phyloP scores from a whole-genome alignment of 495 filamentous ascomycete genomes.

The Oleoguttula mirabilis region DNA sequence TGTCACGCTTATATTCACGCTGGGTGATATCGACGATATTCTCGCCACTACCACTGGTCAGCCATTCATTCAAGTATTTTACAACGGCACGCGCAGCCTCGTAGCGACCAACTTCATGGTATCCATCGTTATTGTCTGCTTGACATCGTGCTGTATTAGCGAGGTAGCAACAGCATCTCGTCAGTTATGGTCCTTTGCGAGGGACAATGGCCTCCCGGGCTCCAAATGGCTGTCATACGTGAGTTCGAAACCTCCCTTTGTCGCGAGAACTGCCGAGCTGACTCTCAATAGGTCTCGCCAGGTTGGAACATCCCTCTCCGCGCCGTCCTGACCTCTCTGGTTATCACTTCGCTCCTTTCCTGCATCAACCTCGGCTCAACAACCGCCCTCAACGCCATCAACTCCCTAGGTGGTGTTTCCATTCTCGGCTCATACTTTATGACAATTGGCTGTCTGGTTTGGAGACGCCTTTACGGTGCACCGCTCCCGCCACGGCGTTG shows the following conservation, averaged over 20 bases:
- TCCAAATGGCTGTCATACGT: slow-evolving; percentile 31
- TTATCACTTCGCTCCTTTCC: slow-evolving; percentile 41
- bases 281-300: neutral
- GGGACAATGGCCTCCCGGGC: slow-evolving; percentile 38
- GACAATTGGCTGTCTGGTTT: slow-evolving; percentile 5
- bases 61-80: slow-evolving; percentile 4
- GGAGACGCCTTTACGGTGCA: slow-evolving; percentile 1
- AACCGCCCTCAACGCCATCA: slow-evolving; percentile 43
- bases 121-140: slow-evolving; percentile 1
- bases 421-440: slow-evolving; percentile 7
- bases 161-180: slow-evolving; percentile 29
- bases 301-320: slow-evolving; percentile 11
- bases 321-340: slow-evolving; percentile 36
- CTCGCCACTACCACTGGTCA: neutral
- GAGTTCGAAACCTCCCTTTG: no score
- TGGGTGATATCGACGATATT: neutral
- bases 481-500: slow-evolving; percentile 1
- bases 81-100: slow-evolving; percentile 1
- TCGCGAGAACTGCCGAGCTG: no score
- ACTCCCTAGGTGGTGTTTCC: slow-evolving; percentile 27
- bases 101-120: neutral
- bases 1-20: slow-evolving; percentile 6
- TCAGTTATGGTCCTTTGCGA: slow-evolving; percentile 41
- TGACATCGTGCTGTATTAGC: neutral
- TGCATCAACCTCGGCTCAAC: slow-evolving; percentile 44